Conservation (phyloP, 768 basidiomycete genomes). For the Pisolithus albus region DNA sequence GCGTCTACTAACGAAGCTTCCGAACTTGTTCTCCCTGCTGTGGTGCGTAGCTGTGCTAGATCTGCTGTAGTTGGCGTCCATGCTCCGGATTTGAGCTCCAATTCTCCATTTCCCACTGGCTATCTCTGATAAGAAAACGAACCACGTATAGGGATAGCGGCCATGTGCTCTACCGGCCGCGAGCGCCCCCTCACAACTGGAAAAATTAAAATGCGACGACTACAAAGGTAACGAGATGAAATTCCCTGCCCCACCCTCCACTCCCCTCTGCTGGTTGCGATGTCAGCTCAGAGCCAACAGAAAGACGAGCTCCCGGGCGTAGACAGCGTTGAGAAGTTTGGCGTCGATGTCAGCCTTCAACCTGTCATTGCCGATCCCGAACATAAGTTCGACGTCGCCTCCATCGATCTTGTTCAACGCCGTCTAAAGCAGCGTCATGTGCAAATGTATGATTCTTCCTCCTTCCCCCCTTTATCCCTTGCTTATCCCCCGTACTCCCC, state of each 20-base stretch:
- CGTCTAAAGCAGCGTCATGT: constrained; percentile 72
- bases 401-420: constrained; percentile 66
- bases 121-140: no score
- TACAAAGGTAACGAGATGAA: not conserved
- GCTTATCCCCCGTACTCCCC: not conserved
- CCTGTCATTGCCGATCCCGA: constrained; percentile 14
- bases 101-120: no score
- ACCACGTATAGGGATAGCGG: no score
- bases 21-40: no score
- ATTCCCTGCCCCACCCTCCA: not conserved
- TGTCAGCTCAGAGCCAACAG: not conserved
- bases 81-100: no score
- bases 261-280: not conserved
- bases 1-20: no score
- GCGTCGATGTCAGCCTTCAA: not conserved
- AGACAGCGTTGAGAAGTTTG: constrained; percentile 7
- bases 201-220: no score
- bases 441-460: constrained; percentile 50
- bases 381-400: constrained; percentile 49
- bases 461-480: not conserved
- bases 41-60: no score
- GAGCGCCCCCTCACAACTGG: no score
- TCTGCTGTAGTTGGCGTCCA: no score
- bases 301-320: not conserved
- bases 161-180: no score